Evolutionary conservation across 2,329 filamentous ascomycete genomes (phyloP), one percentile per base, ranked within the genome.

Genomic region (Fusarium sp.): DNA sequence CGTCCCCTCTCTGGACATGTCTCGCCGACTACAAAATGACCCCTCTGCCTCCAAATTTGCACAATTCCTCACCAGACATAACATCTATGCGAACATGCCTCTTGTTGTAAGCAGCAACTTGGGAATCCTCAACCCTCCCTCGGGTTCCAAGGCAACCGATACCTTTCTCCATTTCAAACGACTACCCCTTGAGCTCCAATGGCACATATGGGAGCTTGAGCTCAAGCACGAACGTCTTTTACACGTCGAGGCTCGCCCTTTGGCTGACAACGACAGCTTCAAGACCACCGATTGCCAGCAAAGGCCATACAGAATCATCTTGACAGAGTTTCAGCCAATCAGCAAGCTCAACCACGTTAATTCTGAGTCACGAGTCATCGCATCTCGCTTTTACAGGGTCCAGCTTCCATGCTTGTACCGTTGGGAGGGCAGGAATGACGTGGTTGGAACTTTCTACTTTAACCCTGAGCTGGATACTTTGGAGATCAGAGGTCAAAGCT

Each of bases 161-260:
- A 2, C 6, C 22, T 60, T 42, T 7, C 7, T 3, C 0, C 0
- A 31, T 2, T 60, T 60, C 2, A 34, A 18, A 2, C 27, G 3
- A 11, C 38, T 60, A 5, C 57, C 27, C 13, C 6, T 4, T 8
- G 37, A 45, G 57, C 6, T 60, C 38, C 57, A 27, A 2, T 10
- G 9, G 57, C 14, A 1, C 9, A 60, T 60, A 5, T 60, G 57
- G 57, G 20, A 3, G 13, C 8, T 60, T 18, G 57, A 45, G 13
- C 57, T 60, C 57, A 8, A 60, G 1, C 24, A 42, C 6, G 57
- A 60, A 4, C 27, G 57, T 34, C 6, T 60, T 2, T 1, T 60
- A 9, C 57, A 60, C 3, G n/a, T 45, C 57, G 57, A 31, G 7
- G n/a, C n/a, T n/a, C n/a, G n/a, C n/a, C n/a, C n/a, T n/a, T n/a